Conservation (phyloP, 2,329 filamentous ascomycete genomes). For the Diaporthe citrichinensis region DNA sequence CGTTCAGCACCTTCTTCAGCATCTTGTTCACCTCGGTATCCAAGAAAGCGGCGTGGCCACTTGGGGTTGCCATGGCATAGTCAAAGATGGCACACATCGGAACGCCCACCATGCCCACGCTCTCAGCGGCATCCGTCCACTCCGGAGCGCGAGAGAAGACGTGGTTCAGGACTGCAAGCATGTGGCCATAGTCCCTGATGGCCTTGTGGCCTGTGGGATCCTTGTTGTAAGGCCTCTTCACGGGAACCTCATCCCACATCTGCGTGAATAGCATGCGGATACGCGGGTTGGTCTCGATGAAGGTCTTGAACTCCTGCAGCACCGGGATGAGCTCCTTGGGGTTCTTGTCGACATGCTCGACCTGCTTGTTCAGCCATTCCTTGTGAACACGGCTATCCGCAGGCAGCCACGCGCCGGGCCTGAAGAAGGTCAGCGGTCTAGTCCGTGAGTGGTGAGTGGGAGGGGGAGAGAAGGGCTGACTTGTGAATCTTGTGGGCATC, state of each 20-base stretch:
- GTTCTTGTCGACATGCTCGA: constrained; percentile 68
- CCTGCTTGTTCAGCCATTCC: constrained; percentile 72
- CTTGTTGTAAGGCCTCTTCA: constrained; percentile 69
- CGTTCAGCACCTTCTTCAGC: constrained; percentile 68
- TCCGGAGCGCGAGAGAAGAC: constrained; percentile 65
- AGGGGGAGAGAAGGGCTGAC: constrained; percentile 51
- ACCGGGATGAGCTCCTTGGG: constrained; percentile 69
- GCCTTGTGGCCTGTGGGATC: constrained; percentile 75
- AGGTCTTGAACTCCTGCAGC: constrained; percentile 73
- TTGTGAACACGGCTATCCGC: constrained; percentile 73
- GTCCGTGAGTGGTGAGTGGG: neutral
- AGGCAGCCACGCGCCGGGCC: constrained; percentile 73
- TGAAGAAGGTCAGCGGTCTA: constrained; percentile 45
- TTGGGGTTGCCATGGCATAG: constrained; percentile 68
- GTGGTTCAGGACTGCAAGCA: constrained; percentile 77
- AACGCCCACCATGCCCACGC: constrained; percentile 67
- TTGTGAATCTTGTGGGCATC: constrained; percentile 59
- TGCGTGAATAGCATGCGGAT: constrained; percentile 76
- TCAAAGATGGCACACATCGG: constrained; percentile 68
- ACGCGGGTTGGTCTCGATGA: constrained; percentile 75
- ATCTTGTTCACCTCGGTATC: constrained; percentile 68
- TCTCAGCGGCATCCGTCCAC: constrained; percentile 66
- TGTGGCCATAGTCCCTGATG: constrained; percentile 76
- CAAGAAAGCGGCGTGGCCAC: constrained; percentile 67
- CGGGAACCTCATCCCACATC: constrained; percentile 79